Base-by-base conservation (phyloP, 805 yeast species). In the Myxozyma nipponensis region DNA sequence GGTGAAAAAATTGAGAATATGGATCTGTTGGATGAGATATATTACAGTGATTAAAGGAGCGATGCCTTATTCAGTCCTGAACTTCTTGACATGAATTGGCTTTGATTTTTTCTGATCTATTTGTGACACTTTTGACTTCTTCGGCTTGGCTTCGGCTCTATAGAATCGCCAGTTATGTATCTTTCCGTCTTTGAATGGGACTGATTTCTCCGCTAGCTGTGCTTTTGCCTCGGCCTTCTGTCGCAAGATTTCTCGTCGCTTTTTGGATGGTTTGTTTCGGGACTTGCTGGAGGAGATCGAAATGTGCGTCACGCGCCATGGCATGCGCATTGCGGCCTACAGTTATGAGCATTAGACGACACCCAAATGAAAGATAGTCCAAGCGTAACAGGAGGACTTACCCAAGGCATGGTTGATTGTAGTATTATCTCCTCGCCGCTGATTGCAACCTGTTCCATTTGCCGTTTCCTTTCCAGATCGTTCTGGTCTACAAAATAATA, bases 301-400 rank as follows among this genome's bases (percentile, higher is more conserved):
- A 25, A 53, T 42, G 30, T 53, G 51, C 6, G 38, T 28, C 5
- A 53, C 55, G 4, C 49, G 46, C 54, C 54, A 46, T 13, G 57
- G 55, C 43, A 38, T 42, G 2, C 17, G 5, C 52, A 50, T 46
- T 4, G 43, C 57, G 5, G 51, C 49, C 51, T 44, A 44, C 19
- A n/a, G 3, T 3, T 10, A 19, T 37, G 40, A 44, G 30, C 15
- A 37, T 4, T 25, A 13, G 19, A 21, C 17, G 35, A 7, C 17
- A 37, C 3, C 23, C 21, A 7, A n/a, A 38, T 24, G 10, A 22
- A 24, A 36, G n/a, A n/a, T n/a, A n/a, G n/a, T n/a, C n/a, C n/a
- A n/a, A n/a, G n/a, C n/a, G n/a, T n/a, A 13, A 9, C 32, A 18
- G 4, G 4, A 4, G 13, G 22, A 17, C 47, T 44, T 37, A 44